Conservation (phyloP, 176 grass and related monocot species). For the Typha latifolia region DNA sequence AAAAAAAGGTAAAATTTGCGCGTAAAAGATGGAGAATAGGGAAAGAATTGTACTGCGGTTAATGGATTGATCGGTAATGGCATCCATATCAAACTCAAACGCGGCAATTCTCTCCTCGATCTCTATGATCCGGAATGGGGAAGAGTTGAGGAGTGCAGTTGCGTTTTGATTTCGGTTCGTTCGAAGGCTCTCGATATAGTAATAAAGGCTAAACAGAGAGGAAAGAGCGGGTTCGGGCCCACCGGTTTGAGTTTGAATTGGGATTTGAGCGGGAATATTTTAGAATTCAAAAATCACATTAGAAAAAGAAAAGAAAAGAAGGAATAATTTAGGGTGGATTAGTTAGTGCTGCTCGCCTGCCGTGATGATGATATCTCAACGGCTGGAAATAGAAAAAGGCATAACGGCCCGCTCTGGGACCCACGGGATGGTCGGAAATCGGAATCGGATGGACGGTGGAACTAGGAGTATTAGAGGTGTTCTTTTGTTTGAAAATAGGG, state of each 20-base stretch:
- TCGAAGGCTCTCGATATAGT: background rate
- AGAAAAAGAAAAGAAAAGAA: background rate
- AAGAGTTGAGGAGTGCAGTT: background rate
- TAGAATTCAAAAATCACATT: background rate
- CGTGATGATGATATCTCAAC: too few species aligned
- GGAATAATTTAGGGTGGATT: background rate
- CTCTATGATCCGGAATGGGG: background rate
- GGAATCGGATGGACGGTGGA: too few species aligned
- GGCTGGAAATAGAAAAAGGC: too few species aligned
- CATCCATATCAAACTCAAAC: conserved; percentile 18
- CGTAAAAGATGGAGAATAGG: background rate
- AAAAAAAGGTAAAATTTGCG: background rate
- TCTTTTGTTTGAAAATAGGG: too few species aligned
- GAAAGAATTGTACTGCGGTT: background rate
- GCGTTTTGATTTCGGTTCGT: conserved; percentile 2
- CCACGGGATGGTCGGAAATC: too few species aligned
- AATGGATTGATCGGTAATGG: conserved; percentile 16
- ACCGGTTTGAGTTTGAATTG: conserved; percentile 11
- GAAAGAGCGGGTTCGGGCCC: conserved; percentile 12
- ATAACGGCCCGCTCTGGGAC: too few species aligned
- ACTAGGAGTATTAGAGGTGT: too few species aligned
- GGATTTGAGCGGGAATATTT: conserved; percentile 27
- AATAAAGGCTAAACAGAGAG: conserved; percentile 1
- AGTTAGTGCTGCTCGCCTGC: too few species aligned
- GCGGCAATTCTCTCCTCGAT: background rate